phyloP scores from a whole-genome alignment of 1,284 basidiomycete genomes.

The Pseudozyma hubeiensis region DNA sequence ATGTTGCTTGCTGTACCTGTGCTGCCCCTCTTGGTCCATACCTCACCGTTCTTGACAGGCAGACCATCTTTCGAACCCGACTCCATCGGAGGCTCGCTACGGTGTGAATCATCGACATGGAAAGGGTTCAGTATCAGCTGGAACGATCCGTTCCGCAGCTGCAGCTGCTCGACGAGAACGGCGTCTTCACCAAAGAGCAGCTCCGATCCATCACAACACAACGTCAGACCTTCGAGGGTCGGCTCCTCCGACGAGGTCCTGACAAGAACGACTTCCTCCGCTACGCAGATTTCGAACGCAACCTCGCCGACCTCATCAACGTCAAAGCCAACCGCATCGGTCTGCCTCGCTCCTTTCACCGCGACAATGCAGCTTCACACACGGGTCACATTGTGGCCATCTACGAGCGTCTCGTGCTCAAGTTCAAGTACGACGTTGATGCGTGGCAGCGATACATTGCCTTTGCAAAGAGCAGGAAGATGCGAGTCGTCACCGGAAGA shows the following conservation, averaged over 20 bases:
- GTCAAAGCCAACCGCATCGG: conserved; percentile 45
- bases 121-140: conserved; percentile 92
- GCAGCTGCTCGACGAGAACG: conserved; percentile 88
- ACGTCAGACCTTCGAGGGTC: conserved; percentile 84
- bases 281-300: conserved; percentile 92
- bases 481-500: conserved; percentile 80
- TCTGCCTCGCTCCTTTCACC: conserved; percentile 50
- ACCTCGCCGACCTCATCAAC: conserved; percentile 52
- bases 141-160: conserved; percentile 97
- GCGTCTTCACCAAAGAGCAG: conserved; percentile 83
- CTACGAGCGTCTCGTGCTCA: conserved; percentile 87
- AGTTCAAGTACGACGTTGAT: conserved; percentile 86
- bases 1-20: no score
- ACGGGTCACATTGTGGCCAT: conserved; percentile 84
- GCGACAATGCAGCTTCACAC: conserved; percentile 57
- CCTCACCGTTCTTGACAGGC: no score
- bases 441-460: conserved; percentile 90
- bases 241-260: conserved; percentile 82
- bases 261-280: conserved; percentile 89
- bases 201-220: conserved; percentile 82
- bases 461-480: conserved; percentile 82
- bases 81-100: no score
- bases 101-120: conserved; percentile 73
- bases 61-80: no score
- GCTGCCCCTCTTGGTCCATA: no score